These are phyloP conservation scores for Ascochyta lentis DNA, from an alignment of 2,329 filamentous ascomycete genomes.

Conservation along the genomic window DNA sequence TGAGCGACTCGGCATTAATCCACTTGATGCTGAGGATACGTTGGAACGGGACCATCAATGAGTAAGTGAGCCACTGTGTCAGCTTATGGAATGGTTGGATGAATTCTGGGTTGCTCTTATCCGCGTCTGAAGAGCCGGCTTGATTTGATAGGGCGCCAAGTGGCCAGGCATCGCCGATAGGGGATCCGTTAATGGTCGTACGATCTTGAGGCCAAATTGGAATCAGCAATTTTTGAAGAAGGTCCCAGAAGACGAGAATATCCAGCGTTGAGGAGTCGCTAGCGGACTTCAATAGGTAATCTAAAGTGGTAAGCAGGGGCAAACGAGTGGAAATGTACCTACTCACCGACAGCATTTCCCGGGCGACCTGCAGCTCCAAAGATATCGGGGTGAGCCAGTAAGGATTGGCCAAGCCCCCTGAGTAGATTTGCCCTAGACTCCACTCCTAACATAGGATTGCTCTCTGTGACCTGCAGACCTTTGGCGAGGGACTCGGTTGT, in stretches of 20 bases:
- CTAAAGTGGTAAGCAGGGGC: slow-evolving; percentile 7
- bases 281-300: slow-evolving; percentile 25
- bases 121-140: slow-evolving; percentile 52
- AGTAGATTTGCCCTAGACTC: slow-evolving; percentile 82
- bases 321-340: not conserved
- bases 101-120: slow-evolving; percentile 65
- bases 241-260: slow-evolving; percentile 89
- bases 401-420: slow-evolving; percentile 73
- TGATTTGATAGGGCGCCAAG: slow-evolving; percentile 77
- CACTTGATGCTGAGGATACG: slow-evolving; percentile 81
- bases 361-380: slow-evolving; percentile 84
- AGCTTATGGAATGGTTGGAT: slow-evolving; percentile 91
- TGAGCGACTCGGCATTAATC: slow-evolving; percentile 81
- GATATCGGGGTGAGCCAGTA: slow-evolving; percentile 73
- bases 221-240: slow-evolving; percentile 82
- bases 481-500: slow-evolving; percentile 75
- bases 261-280: slow-evolving; percentile 47
- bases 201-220: slow-evolving; percentile 88
- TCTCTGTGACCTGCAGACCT: slow-evolving; percentile 80
- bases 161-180: slow-evolving; percentile 91
- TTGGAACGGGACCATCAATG: slow-evolving; percentile 89
- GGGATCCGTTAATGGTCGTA: slow-evolving; percentile 80
- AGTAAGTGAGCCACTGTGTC: slow-evolving; percentile 94
- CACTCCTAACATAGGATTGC: slow-evolving; percentile 77
- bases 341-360: slow-evolving; percentile 86